These are phyloP conservation scores for Cyclospora cayetanensis DNA, from an alignment of 169 alveolate genomes.

Conservation along the genomic window DNA sequence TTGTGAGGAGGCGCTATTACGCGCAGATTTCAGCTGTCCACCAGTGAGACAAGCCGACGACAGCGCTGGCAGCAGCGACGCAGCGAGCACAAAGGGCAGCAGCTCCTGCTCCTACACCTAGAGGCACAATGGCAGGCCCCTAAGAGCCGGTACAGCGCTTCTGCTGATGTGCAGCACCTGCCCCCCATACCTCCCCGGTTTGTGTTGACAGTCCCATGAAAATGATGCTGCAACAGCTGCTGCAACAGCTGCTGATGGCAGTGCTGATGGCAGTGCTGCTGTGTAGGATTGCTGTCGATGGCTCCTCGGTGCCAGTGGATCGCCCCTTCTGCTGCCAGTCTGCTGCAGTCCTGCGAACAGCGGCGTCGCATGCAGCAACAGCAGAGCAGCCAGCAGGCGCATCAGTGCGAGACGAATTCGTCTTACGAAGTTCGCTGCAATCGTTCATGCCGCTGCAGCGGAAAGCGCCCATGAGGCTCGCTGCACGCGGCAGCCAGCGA, in stretches of 20 bases:
- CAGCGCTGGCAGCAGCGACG: neutral
- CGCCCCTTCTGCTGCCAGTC: neutral
- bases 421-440: neutral
- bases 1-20: too few species aligned
- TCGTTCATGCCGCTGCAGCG: neutral
- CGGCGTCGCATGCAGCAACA: neutral
- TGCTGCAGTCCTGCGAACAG: neutral
- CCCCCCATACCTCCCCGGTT: too few species aligned
- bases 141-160: too few species aligned
- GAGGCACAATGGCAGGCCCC: too few species aligned
- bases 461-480: too few species aligned
- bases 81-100: neutral
- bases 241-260: neutral
- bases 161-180: too few species aligned
- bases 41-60: too few species aligned
- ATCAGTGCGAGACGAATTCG: neutral
- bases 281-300: neutral
- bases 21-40: too few species aligned
- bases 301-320: neutral
- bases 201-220: neutral
- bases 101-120: neutral
- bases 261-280: neutral
- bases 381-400: neutral
- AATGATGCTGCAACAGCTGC: neutral
- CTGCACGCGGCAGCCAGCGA: neutral